Percentiles rank a stretch among this genome's conserved stretches.
Conservation (phyloP, 2,329 filamentous ascomycete species). For the Pseudogymnoascus sp. region DNA sequence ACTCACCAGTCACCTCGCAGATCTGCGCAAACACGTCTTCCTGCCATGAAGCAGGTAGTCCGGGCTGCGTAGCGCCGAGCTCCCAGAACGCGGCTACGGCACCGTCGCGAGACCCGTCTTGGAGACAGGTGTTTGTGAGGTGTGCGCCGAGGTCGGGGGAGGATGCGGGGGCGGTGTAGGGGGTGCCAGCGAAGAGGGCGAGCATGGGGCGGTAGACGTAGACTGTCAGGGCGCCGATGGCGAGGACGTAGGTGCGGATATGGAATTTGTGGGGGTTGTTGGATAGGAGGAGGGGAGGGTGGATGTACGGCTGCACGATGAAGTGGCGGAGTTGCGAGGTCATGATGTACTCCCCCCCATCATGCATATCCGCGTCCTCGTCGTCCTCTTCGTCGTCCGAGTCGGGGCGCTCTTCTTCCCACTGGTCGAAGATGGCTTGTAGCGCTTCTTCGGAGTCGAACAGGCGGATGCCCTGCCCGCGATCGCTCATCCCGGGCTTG, state of each 20-base stretch:
- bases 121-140: constrained; percentile 92
- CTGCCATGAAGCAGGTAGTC: constrained; percentile 39
- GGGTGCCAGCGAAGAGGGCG: constrained; percentile 73
- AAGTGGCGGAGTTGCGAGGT: constrained; percentile 93
- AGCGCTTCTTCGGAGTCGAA: constrained; percentile 81
- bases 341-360: constrained; percentile 51
- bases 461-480: constrained; percentile 83
- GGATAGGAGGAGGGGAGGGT: constrained; percentile 69
- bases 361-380: constrained; percentile 27
- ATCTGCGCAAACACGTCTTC: constrained; percentile 65
- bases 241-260: constrained; percentile 83
- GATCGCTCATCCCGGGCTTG: constrained; percentile 95
- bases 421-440: constrained; percentile 81
- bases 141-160: constrained; percentile 59
- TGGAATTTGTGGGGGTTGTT: constrained; percentile 77
- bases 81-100: constrained; percentile 70
- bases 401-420: constrained; percentile 64
- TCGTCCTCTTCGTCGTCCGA: constrained; percentile 55
- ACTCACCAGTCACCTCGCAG: constrained; percentile 60
- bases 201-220: constrained; percentile 90
- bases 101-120: constrained; percentile 51
- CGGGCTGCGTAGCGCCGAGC: constrained; percentile 33
- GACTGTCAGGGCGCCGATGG: constrained; percentile 66
- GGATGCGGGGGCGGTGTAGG: constrained; percentile 55
- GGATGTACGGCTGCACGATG: constrained; percentile 89